Evolutionary conservation across 345 rosid genomes (phyloP).

Genomic region (Citrus sinensis): DNA sequence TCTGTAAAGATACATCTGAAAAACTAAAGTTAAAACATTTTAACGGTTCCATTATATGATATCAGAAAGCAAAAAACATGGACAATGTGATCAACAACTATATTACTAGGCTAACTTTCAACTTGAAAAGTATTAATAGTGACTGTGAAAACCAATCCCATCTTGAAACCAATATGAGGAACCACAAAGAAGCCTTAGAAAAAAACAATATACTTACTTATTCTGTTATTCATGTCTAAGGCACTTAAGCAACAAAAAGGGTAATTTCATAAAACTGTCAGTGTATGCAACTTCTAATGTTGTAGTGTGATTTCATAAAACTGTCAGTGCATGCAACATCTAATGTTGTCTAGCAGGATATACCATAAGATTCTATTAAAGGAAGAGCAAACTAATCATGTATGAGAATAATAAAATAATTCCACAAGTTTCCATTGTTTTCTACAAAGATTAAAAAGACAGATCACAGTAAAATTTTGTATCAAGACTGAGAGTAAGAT

Average conservation of each 20-base stretch:
- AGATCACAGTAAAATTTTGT: not conserved
- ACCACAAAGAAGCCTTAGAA: constrained; percentile 8
- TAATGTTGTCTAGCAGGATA: not conserved
- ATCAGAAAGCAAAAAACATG: not conserved
- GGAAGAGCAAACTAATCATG: not conserved
- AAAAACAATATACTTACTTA: not conserved
- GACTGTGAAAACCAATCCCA: not conserved
- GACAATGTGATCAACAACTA: not conserved
- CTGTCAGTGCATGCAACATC: not conserved
- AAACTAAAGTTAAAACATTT: not conserved
- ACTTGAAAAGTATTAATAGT: not conserved
- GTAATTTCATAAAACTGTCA: not conserved
- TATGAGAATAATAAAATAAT: not conserved
- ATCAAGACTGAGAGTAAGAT: not conserved
- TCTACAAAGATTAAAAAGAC: not conserved
- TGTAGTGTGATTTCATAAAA: not conserved
- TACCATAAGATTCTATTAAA: not conserved
- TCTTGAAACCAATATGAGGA: not conserved
- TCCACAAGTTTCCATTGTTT: not conserved
- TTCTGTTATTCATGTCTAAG: not conserved
- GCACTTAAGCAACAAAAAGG: not conserved
- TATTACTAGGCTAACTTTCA: not conserved
- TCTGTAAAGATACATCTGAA: not conserved
- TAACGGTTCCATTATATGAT: not conserved
- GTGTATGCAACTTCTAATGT: too few relatives aligned